Conservation (phyloP, 2,329 filamentous ascomycete species). For the Tolypocladium guangdongense region DNA sequence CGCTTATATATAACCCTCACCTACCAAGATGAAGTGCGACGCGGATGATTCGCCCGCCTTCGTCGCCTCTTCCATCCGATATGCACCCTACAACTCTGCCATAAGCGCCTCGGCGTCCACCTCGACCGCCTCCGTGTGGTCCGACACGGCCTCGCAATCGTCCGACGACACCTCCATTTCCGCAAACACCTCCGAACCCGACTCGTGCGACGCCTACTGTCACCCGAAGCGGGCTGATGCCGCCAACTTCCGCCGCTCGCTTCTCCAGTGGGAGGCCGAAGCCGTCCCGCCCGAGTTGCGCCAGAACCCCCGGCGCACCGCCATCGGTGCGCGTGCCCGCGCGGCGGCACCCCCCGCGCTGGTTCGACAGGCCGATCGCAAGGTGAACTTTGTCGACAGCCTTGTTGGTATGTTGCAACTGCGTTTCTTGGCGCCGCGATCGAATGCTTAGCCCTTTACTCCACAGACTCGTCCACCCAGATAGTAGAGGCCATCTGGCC, state of each 20-base stretch:
- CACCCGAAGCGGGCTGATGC: constrained; percentile 15
- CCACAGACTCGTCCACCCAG: constrained; percentile 84
- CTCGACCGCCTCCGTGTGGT: constrained; percentile 69
- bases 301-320: constrained; percentile 51
- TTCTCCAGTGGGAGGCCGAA: constrained; percentile 21
- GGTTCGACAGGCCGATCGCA: constrained; percentile 80
- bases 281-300: constrained; percentile 50
- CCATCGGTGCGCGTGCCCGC: constrained; percentile 40
- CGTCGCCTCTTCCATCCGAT: constrained; percentile 32
- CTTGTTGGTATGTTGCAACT: constrained; percentile 76
- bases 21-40: constrained; percentile 48
- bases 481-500: constrained; percentile 98
- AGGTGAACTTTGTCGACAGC: constrained; percentile 90
- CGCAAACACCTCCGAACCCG: constrained; percentile 45
- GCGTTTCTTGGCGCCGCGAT: constrained; percentile 7
- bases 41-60: constrained; percentile 42
- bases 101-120: constrained; percentile 67
- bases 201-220: constrained; percentile 34
- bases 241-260: constrained; percentile 11
- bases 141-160: constrained; percentile 56
- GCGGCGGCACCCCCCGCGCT: constrained; percentile 61
- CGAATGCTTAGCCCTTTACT: constrained; percentile 21
- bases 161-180: constrained; percentile 59
- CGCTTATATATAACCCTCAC: constrained; percentile 16
- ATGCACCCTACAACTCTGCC: constrained; percentile 56